Conservation (phyloP, 148 eudicot genomes). For the Polygonum aviculare region DNA sequence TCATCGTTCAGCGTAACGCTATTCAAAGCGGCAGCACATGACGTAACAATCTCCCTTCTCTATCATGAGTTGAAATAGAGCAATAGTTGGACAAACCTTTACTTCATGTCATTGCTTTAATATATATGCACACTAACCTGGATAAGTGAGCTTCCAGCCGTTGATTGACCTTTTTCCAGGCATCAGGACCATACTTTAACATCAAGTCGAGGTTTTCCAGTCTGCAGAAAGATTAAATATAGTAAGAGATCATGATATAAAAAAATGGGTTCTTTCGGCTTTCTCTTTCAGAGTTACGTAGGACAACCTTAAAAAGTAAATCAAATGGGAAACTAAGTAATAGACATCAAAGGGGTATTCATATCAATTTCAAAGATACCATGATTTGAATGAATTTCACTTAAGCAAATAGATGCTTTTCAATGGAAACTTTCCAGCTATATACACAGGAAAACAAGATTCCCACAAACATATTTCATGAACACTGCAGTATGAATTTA, state of each 20-base stretch:
- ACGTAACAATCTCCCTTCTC: neutral
- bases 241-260: neutral
- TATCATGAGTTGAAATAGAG: neutral
- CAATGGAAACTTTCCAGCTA: neutral
- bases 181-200: slow-evolving; percentile 75
- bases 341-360: neutral
- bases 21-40: neutral
- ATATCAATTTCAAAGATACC: neutral
- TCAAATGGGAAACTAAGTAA: neutral
- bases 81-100: neutral
- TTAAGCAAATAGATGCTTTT: neutral
- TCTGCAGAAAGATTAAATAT: slow-evolving; percentile 26
- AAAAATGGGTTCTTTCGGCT: neutral
- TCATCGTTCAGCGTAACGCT: neutral
- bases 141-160: slow-evolving; percentile 60
- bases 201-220: slow-evolving; percentile 84
- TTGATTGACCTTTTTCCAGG: slow-evolving; percentile 82
- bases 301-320: neutral
- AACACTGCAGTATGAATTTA: neutral
- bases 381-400: neutral
- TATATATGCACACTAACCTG: slow-evolving; percentile 32
- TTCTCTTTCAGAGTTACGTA: neutral
- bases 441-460: neutral
- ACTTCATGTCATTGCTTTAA: neutral
- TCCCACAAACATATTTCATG: neutral